Evolutionary conservation across 2,329 filamentous ascomycete species (phyloP).

Genomic region (Elsinoe perseae): DNA sequence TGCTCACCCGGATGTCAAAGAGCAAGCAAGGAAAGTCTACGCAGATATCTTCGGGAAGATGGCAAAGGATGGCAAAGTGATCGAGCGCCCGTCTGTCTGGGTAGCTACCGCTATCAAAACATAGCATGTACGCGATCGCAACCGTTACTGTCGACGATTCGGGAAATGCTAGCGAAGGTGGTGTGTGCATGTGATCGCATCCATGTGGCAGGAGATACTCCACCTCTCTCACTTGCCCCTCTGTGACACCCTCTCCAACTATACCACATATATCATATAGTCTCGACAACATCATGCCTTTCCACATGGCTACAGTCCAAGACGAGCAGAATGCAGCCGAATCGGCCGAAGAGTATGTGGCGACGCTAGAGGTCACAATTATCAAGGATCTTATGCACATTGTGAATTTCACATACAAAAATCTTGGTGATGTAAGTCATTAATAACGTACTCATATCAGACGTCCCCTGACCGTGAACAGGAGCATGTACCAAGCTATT

Average conservation of each 20-base stretch:
- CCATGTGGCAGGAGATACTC: neutral
- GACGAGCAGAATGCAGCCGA: neutral
- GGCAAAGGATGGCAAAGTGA: neutral
- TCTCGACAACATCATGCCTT: neutral
- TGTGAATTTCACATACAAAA: neutral
- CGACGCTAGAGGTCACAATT: neutral
- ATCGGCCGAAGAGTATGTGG: neutral
- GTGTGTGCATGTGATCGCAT: conserved; percentile 6
- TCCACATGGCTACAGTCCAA: neutral
- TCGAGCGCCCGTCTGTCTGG: neutral
- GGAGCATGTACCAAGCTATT: neutral
- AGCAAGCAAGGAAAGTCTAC: neutral
- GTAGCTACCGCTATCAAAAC: conserved; percentile 8
- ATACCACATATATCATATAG: neutral
- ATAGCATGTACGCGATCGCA: neutral
- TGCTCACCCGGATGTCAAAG: neutral
- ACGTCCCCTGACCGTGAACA: neutral
- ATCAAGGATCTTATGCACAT: conserved; percentile 1
- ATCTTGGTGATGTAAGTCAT: conserved; percentile 1
- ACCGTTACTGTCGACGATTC: neutral
- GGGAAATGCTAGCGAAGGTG: neutral
- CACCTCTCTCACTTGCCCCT: neutral
- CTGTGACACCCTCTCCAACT: neutral
- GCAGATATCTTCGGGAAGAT: neutral
- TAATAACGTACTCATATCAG: too few species aligned